Conservation (phyloP, 2,329 filamentous ascomycete genomes). For the Colletotrichum costaricense region DNA sequence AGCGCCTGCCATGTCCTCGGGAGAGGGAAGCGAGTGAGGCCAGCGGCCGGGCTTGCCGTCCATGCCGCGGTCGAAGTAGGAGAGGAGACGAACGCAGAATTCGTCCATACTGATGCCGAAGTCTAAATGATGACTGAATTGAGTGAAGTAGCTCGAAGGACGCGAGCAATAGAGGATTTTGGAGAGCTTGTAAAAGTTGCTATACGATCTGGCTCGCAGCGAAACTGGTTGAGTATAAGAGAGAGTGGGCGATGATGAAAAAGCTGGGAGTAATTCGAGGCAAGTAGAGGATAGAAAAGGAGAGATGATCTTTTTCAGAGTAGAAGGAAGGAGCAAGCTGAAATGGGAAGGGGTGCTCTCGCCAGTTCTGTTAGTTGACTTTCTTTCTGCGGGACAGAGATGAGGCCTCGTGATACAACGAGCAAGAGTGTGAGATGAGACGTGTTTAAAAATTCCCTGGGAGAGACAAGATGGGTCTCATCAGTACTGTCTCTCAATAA, state of each 20-base stretch:
- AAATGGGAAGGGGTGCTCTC: neutral
- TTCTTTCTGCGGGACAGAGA: neutral
- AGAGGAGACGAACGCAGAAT: slow-evolving; percentile 7
- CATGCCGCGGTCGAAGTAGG: slow-evolving; percentile 3
- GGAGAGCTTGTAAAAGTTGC: neutral
- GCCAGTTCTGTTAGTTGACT: neutral
- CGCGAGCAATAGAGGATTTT: neutral
- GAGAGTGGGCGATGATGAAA: neutral
- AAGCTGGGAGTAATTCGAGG: too few species aligned
- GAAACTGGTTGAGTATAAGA: neutral
- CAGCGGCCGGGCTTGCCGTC: slow-evolving; percentile 6
- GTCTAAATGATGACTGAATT: rapidly evolving
- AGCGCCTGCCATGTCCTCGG: slow-evolving; percentile 15
- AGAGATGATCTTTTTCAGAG: neutral
- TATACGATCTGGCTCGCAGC: neutral
- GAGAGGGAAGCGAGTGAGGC: neutral
- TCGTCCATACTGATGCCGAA: neutral
- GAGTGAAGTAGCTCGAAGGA: neutral
- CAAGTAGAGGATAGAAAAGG: neutral
- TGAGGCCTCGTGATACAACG: neutral
- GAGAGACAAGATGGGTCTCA: neutral
- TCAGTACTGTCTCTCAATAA: neutral
- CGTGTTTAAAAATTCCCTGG: neutral
- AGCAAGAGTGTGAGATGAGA: neutral
- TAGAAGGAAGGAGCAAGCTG: neutral